Base-by-base conservation (phyloP, 441 rosid species). In the Pelargonium australe region DNA sequence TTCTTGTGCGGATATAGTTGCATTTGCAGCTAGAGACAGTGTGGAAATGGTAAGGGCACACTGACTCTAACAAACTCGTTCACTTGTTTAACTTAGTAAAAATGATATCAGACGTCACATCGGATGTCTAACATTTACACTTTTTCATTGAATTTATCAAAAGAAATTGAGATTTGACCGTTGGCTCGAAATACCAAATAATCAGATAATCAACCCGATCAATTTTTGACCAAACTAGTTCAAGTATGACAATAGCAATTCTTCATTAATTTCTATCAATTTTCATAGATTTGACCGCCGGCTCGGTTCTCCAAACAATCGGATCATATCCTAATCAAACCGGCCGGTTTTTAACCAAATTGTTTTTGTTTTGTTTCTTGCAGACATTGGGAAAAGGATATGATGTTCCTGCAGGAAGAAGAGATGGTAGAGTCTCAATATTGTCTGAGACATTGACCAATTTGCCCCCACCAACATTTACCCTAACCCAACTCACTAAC, bases 1-100 rank as follows among this genome's bases (percentile, higher is more conserved):
- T 55, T 84, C 87, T 2, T 86, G 88, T 57, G 83, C 90, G 57
- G 90, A 86, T 47, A 79, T 86, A 47, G 64, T 84, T 1, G 87
- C 90, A 0, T 80, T 80, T 70, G 90, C 90, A 0, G 85, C 90
- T 0, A 76, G 87, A 53, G 89, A 85, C 40, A 78, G 83, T 2
- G n/a, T 73, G 16, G 81, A 74, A 66, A 25, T 78, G 0, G 89
- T 85, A 20, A 20, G 23, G 23, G 23, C 0, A 20, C 23, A 20
- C 23, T 20, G 1, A 20, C 23, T 20, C 23, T 20, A 20, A 20
- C 71, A 80, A 12, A 47, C 53, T 47, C 13, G 53, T 47, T 47
- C 13, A 2, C 53, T 47, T n/a, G 64, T 20, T 20, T 20, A 0
- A 20, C 1, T 20, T 20, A 20, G 23, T 20, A 20, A 20, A 20